Conservation (phyloP, 805 yeast species). For the Wickerhamomyces strasburgensis region DNA sequence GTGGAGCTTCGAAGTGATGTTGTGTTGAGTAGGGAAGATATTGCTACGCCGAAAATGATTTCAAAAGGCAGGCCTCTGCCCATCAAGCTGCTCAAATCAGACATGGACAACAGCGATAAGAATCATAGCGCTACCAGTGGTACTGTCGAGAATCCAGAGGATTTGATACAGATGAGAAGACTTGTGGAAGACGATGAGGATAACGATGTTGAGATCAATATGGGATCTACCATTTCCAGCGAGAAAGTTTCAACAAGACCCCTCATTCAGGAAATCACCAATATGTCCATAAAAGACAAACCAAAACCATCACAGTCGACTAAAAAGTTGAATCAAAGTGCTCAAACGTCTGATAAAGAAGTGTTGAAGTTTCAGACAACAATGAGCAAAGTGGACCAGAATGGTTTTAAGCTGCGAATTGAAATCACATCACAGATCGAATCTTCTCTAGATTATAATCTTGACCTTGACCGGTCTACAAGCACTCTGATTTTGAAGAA, state of each 20-base stretch:
- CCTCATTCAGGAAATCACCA: conserved; percentile 51
- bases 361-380: conserved; percentile 24
- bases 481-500: conserved; percentile 31
- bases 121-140: conserved; percentile 37
- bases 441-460: conserved; percentile 30
- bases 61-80: conserved; percentile 57
- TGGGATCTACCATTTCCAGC: too few species aligned
- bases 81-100: conserved; percentile 41
- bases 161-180: conserved; percentile 21
- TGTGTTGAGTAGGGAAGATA: conserved; percentile 53
- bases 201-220: conserved; percentile 19
- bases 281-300: conserved; percentile 21
- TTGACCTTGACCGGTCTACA: conserved; percentile 25
- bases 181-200: conserved; percentile 14
- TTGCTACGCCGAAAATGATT: conserved; percentile 64
- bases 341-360: conserved; percentile 2
- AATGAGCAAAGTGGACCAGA: conserved; percentile 24
- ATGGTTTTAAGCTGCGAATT: conserved; percentile 31
- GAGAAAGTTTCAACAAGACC: conserved; percentile 28
- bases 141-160: conserved; percentile 38
- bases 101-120: conserved; percentile 33
- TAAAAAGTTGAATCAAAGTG: background rate
- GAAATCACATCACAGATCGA: conserved; percentile 30
- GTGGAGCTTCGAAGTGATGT: conserved; percentile 54
- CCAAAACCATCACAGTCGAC: conserved; percentile 1